Percentiles rank a stretch among this genome's conserved stretches.
Evolutionary conservation across 306 rosid species (phyloP).

Genomic region (peach (Prunus persica)): DNA sequence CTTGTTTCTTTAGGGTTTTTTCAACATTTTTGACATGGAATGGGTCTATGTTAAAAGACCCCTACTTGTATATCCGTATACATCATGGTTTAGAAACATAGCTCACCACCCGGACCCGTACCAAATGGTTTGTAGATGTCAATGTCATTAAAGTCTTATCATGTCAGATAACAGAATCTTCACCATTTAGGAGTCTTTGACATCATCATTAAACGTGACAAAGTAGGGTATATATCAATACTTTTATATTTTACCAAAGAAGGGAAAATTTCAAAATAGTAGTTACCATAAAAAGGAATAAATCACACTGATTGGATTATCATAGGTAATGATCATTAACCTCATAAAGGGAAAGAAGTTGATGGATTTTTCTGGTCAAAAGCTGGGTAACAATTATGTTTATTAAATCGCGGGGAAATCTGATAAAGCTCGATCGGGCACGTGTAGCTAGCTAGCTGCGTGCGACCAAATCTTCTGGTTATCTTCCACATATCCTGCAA

Average conservation of each 20-base stretch:
- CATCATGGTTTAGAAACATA: not conserved
- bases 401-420: not conserved
- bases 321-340: not conserved
- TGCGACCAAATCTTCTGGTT: not conserved
- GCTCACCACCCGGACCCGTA: not conserved
- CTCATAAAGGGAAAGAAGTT: not conserved
- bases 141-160: not conserved
- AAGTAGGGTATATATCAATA: not conserved
- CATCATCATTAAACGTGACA: not conserved
- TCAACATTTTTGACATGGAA: too few relatives aligned
- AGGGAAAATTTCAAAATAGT: not conserved
- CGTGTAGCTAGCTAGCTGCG: not conserved
- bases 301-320: not conserved
- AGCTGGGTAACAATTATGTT: not conserved
- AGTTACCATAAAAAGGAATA: not conserved
- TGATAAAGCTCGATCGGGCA: not conserved
- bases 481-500: not conserved
- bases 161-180: not conserved
- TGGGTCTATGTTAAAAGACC: too few relatives aligned
- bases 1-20: too few relatives aligned
- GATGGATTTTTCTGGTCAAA: not conserved
- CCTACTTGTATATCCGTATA: too few relatives aligned
- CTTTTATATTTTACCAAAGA: not conserved
- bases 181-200: too few relatives aligned
- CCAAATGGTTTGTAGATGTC: not conserved